Base-by-base conservation (phyloP, 306 rosid genomes). In the Pterocarpus macrocarpus region DNA sequence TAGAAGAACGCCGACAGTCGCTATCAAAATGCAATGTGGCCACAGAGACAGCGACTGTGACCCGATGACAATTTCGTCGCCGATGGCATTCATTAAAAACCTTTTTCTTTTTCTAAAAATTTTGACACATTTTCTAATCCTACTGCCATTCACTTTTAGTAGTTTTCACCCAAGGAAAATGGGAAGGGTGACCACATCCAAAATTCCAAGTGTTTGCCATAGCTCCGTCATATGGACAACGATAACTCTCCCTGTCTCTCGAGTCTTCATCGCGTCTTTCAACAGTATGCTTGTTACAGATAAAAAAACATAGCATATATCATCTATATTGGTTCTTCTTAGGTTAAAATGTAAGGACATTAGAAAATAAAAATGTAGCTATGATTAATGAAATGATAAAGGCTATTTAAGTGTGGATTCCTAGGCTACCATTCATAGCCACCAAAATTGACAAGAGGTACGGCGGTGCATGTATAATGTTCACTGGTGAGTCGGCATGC, bases 1-100 rank as follows among this genome's bases (percentile, higher is more conserved):
- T 15, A 0, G 5, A 13, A 67, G 47, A 2, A 35, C 76, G 90
- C 90, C 90, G 88, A 87, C 90, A 87, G 71, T 87, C 88, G 56
- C 82, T 16, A 58, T 87, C 83, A 49, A 22, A 69, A 3, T 5
- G 13, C 10, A 41, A 45, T 8, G 73, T 64, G 58, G 12, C 12
- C 73, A 67, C 43, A 16, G 15, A 8, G 28, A 75, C 15, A 75
- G 35, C 3, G 77, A 76, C 7, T 30, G n/a, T 76, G 71, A 78
- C 61, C 47, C 28, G 2, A 63, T 68, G 44, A 11, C 9, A 7
- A 14, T 7, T 68, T 69, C 49, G 16, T 62, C 58, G 66, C 85
- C 82, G 64, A 78, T 71, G 44, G 6, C 36, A 7, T 7, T 15
- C 66, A 3, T 17, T 8, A 38, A 30, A 22, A 22, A 22, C 5